These are phyloP conservation scores for Neurospora sp. DNA, from an alignment of 495 filamentous ascomycete species.

Conservation along the genomic window DNA sequence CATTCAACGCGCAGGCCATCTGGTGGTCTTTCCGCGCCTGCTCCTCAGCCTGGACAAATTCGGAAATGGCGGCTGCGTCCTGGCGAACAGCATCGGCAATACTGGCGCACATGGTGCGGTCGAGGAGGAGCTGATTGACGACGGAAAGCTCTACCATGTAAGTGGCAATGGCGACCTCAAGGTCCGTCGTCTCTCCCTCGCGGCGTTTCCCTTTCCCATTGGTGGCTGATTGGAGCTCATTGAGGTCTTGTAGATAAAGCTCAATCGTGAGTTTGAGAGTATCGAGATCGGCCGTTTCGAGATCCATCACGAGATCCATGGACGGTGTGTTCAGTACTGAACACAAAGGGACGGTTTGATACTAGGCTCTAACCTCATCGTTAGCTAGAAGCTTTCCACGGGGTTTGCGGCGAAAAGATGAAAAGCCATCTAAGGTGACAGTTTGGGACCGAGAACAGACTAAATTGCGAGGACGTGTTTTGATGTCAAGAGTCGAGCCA, in stretches of 20 bases:
- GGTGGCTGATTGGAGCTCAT: constrained; percentile 2
- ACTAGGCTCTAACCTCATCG: neutral
- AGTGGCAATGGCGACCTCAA: constrained; percentile 13
- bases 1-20: neutral
- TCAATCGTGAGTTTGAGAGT: constrained; percentile 9
- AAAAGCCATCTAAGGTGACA: too few species aligned
- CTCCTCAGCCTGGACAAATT: constrained; percentile 11
- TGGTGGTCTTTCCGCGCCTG: constrained; percentile 14
- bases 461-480: too few species aligned
- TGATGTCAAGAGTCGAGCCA: too few species aligned
- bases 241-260: constrained; percentile 25
- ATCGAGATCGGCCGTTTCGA: neutral
- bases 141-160: constrained; percentile 21
- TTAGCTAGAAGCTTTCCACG: too few species aligned
- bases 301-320: neutral
- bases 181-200: constrained; percentile 19
- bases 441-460: too few species aligned
- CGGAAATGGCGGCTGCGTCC: constrained; percentile 16
- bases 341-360: neutral
- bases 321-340: neutral
- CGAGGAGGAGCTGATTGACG: constrained; percentile 8
- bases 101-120: constrained; percentile 24
- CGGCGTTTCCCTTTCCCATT: constrained; percentile 21
- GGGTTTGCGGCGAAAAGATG: too few species aligned
- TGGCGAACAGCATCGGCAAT: constrained; percentile 19